phyloP scores from a whole-genome alignment of 495 filamentous ascomycete species.

The Thozetella sp. region DNA sequence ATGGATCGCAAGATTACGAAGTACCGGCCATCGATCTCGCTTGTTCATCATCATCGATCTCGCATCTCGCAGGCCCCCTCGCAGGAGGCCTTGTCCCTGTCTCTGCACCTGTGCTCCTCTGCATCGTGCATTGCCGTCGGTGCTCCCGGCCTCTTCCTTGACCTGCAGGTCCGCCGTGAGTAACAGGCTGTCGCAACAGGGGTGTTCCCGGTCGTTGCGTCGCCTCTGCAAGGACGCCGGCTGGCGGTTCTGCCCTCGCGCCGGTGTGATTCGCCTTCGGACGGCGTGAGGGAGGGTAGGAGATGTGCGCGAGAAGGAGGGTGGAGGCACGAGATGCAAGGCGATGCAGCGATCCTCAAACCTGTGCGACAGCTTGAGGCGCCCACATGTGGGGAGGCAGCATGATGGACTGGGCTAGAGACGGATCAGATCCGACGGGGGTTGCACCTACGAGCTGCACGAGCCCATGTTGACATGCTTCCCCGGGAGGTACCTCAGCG shows the following conservation, averaged over 20 bases:
- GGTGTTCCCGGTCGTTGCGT: background rate
- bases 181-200: background rate
- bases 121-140: constrained; percentile 2
- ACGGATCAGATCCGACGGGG: constrained; percentile 12
- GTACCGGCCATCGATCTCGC: background rate
- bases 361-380: constrained; percentile 6
- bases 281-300: constrained; percentile 12
- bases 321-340: background rate
- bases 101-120: background rate
- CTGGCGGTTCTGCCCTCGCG: background rate
- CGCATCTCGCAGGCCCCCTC: background rate
- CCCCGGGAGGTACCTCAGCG: no score
- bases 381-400: background rate
- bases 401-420: constrained; percentile 13
- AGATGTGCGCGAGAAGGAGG: constrained; percentile 5
- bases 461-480: background rate
- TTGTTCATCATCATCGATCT: background rate
- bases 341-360: constrained; percentile 20
- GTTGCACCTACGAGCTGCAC: background rate
- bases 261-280: constrained; percentile 10
- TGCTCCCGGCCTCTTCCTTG: background rate
- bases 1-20: background rate
- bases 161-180: background rate
- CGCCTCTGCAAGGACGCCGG: background rate
- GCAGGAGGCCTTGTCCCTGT: background rate